Evolutionary conservation across 345 rosid species (phyloP), one percentile per base, ranked within the genome.

Genomic region (Nasturtium officinale): DNA sequence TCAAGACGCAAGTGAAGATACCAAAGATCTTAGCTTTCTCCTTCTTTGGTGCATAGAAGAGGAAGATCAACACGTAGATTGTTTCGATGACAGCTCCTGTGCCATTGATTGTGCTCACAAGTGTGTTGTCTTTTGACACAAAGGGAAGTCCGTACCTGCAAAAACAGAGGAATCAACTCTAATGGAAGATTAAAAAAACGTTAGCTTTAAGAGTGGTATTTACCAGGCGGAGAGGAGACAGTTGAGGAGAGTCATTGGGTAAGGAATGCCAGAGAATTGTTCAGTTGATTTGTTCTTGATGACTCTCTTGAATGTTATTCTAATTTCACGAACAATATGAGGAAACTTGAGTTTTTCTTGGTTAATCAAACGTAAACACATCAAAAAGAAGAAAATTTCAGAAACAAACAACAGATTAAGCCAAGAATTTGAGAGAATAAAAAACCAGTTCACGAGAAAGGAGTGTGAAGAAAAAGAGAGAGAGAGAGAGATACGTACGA

Each of bases 211-310:
- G 61, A 46, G 12, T 33, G 9, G 6, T 12, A 25, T 32, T 54
- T 78, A 95, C 99, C 99, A 95, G 5, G 98, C 94, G 16, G 99
- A 88, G 62, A 95, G 97, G 71, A 95, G 96, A 73, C 96, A 90
- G 86, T 95, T 95, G 84, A 95, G 96, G 68, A 95, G 71, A 25
- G 99, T 90, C 99, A 95, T 91, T 28, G 85, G 87, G 61, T 95
- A 95, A 3, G 99, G 99, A n/a, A 95, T 80, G 25, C 99, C 99
- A 6, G 99, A 95, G 85, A 92, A 95, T 59, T 91, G 87, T 77
- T 95, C 96, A 0, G 98, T 91, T 0, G 96, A 86, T 63, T 79
- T 86, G 75, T 77, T 81, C 74, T 54, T 75, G 56, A 90, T 56
- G 74, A 95, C 78, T 85, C 98, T 89, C 86, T 61, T 88, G 84